Evolutionary conservation across 2,329 filamentous ascomycete species (phyloP), one percentile per base, ranked within the genome.

Genomic region (Myriosclerotinia curreyana): DNA sequence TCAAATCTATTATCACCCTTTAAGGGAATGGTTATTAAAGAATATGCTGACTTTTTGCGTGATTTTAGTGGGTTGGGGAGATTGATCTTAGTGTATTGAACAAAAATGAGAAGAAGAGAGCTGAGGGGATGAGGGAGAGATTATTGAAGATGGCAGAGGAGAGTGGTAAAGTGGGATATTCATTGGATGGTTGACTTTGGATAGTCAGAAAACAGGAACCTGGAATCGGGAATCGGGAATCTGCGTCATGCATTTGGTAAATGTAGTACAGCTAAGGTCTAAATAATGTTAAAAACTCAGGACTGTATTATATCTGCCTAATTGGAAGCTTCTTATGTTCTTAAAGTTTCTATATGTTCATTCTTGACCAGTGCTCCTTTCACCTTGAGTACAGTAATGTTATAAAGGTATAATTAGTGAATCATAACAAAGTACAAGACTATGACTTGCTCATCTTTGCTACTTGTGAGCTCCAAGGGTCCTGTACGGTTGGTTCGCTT

Each of bases 141-240:
- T 76, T 91, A 65, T 79, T 90, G 48, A 79, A 80, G 67, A 77
- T 91, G 80, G 89, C 88, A 17, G 77, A 75, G 64, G 81, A 81
- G 70, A 83, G 80, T 71, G 83, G 81, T 28, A 80, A 86, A 68
- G 84, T 90, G 42, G 88, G 86, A 22, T 92, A 80, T 72, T 87
- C 85, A 28, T 78, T 86, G 66, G 74, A 81, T 66, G 86, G 82
- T 22, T 86, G 61, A 69, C 8, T 7, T 36, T 36, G 55, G 25
- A 36, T 25, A 22, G 36, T 48, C 12, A 20, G 12, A 36, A 8
- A 17, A 53, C 6, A 51, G 28, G 2, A 7, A 31, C 28, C 2
- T 31, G 28, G 28, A 5, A 5, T 31, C 28, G 28, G 31, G 7
- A 28, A 36, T n/a, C 11, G 15, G 15, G 7, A 28, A 36, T n/a